Evolutionary conservation across 1,139 yeast species (phyloP).

Genomic region (Kodamaea suecica): DNA sequence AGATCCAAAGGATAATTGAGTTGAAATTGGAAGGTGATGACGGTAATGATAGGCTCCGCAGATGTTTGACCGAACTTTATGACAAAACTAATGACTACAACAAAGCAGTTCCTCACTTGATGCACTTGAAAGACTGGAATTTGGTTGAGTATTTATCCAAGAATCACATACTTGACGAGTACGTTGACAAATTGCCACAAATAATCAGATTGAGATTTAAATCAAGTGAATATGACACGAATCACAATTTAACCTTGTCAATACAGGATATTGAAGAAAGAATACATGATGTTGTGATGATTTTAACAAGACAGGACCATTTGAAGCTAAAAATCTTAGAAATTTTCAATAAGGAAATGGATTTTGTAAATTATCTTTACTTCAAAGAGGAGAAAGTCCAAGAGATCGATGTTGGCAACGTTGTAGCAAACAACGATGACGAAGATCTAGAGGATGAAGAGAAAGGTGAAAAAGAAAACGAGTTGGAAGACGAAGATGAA

Average conservation of each 20-base stretch:
- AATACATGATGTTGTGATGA: constrained; percentile 46
- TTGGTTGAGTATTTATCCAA: constrained; percentile 56
- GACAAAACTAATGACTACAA: constrained; percentile 55
- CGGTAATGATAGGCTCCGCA: constrained; percentile 34
- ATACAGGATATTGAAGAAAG: constrained; percentile 38
- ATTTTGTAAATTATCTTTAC: constrained; percentile 58
- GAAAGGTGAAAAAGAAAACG: background rate
- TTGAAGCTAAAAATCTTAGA: constrained; percentile 22
- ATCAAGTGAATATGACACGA: constrained; percentile 19
- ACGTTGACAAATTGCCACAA: constrained; percentile 48
- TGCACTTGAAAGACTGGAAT: constrained; percentile 51
- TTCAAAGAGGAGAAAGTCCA: constrained; percentile 43
- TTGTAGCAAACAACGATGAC: background rate
- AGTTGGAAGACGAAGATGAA: constrained; percentile 2
- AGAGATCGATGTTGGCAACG: background rate
- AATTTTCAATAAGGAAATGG: constrained; percentile 45
- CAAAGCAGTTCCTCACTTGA: constrained; percentile 62
- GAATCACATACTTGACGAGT: constrained; percentile 58
- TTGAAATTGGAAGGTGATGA: constrained; percentile 22
- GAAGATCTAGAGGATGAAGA: constrained; percentile 1
- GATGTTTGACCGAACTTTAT: constrained; percentile 55
- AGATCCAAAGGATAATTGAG: constrained; percentile 48
- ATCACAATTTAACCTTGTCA: constrained; percentile 25
- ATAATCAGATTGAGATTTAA: constrained; percentile 48
- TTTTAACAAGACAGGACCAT: constrained; percentile 51